These are phyloP conservation scores for Diversispora epigaea DNA, from an alignment of 192 early-diverging fungal species.

Conservation along the genomic window DNA sequence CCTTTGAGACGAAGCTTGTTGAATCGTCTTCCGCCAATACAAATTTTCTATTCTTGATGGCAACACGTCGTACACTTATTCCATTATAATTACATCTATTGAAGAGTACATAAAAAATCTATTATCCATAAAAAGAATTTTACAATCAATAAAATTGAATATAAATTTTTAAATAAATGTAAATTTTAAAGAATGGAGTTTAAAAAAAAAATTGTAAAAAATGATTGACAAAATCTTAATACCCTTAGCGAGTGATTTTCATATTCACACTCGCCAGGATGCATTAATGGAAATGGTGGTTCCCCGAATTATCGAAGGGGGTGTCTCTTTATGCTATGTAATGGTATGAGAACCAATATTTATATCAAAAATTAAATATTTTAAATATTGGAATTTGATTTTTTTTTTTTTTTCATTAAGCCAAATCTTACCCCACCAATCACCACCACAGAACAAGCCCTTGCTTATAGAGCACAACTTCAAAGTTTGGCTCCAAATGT, in stretches of 20 bases:
- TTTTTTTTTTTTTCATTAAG: conserved; percentile 46
- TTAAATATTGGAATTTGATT: background rate
- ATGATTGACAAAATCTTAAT: conserved; percentile 51
- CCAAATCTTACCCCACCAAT: conserved; percentile 94
- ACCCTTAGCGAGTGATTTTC: conserved; percentile 85
- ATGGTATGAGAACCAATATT: conserved; percentile 63
- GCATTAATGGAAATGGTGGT: conserved; percentile 88
- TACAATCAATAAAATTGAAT: too few relatives aligned
- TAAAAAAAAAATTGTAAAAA: conserved; percentile 5
- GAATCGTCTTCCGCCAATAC: too few relatives aligned
- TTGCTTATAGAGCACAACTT: conserved; percentile 80
- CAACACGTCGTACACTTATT: too few relatives aligned
- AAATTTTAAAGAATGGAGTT: too few relatives aligned
- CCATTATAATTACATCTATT: too few relatives aligned
- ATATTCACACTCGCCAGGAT: conserved; percentile 91
- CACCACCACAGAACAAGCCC: conserved; percentile 80
- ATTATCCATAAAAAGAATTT: too few relatives aligned
- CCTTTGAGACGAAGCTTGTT: too few relatives aligned
- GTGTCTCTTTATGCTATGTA: conserved; percentile 83
- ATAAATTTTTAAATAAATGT: too few relatives aligned
- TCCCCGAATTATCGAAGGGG: conserved; percentile 75
- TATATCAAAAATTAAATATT: background rate
- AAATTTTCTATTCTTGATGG: too few relatives aligned
- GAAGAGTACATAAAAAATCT: too few relatives aligned
- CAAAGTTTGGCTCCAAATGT: conserved; percentile 81